phyloP scores from a whole-genome alignment of 352 stramenopile species.

The Ochromonadaceae sp. region DNA sequence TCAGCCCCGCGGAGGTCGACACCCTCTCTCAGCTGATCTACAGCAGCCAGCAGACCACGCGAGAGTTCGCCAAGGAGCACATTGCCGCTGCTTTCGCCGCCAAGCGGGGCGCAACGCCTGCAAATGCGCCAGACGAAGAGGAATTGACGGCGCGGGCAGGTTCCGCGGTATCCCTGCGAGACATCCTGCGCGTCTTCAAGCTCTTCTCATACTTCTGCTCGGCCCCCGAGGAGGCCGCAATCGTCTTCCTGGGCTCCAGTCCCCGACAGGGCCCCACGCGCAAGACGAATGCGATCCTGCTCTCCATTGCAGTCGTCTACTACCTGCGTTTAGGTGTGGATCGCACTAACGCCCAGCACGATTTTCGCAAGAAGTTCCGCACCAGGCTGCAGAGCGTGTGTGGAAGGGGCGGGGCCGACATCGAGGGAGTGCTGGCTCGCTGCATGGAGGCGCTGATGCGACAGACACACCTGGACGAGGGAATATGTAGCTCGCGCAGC shows the following conservation, averaged over 20 bases:
- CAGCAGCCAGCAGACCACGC: not conserved
- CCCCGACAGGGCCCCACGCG: no score
- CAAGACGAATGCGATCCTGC: not conserved
- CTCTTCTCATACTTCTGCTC: slow-evolving; percentile 29
- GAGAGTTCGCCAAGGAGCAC: slow-evolving; percentile 13
- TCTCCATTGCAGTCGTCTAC: slow-evolving; percentile 28
- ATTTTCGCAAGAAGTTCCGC: slow-evolving; percentile 23
- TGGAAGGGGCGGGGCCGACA: not conserved
- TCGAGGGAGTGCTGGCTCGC: not conserved
- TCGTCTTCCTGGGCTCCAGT: no score
- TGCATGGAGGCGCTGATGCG: slow-evolving; percentile 6
- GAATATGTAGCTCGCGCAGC: slow-evolving; percentile 34
- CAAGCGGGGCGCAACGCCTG: slow-evolving; percentile 21
- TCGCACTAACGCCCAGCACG: slow-evolving; percentile 19
- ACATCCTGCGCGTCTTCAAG: slow-evolving; percentile 38
- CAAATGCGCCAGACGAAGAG: slow-evolving; percentile 23
- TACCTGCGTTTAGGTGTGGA: slow-evolving; percentile 30
- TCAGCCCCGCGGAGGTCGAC: not conserved
- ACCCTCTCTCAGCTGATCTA: slow-evolving; percentile 15
- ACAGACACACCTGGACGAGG: slow-evolving; percentile 21
- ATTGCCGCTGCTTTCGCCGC: slow-evolving; percentile 8
- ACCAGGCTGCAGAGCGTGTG: slow-evolving; percentile 22
- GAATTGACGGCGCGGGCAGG: slow-evolving; percentile 23
- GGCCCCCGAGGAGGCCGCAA: not conserved
- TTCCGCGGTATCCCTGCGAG: slow-evolving; percentile 36